Evolutionary conservation across 352 stramenopile genomes (phyloP).

Genomic region (Globisporangium alternatum): DNA sequence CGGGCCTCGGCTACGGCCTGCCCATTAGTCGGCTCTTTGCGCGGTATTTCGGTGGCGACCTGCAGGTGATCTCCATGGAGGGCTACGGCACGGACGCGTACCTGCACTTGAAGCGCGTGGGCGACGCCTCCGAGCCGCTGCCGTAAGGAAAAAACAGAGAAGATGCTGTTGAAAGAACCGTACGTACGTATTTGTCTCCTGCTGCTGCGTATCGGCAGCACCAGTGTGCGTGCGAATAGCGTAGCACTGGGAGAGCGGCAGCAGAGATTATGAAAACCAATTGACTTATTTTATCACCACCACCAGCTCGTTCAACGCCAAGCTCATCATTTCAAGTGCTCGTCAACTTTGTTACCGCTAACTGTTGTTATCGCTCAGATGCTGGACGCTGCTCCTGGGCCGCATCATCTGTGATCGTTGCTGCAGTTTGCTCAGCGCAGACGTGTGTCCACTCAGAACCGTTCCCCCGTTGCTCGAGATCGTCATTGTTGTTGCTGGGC

Average conservation of each 20-base stretch:
- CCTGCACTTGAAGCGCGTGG: constrained; percentile 91
- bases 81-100: constrained; percentile 99
- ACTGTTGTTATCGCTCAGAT: background rate
- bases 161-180: background rate
- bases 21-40: constrained; percentile 97
- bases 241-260: background rate
- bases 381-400: constrained; percentile 34
- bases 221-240: background rate
- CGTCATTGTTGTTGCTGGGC: constrained; percentile 11
- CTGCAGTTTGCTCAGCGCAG: constrained; percentile 45
- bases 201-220: background rate
- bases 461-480: constrained; percentile 22
- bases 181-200: background rate
- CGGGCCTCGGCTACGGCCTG: constrained; percentile 96
- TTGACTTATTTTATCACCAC: constrained; percentile 16
- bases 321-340: background rate
- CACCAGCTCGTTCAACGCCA: background rate
- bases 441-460: constrained; percentile 8
- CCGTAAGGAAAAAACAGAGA: constrained; percentile 34
- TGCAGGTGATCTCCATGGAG: constrained; percentile 99
- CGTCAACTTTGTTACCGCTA: background rate
- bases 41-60: constrained; percentile 99
- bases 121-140: constrained; percentile 86
- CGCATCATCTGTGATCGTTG: constrained; percentile 51
- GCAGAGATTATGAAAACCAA: constrained; percentile 6